phyloP scores from a whole-genome alignment of 306 rosid genomes.

The Sechiopsis laciniata region DNA sequence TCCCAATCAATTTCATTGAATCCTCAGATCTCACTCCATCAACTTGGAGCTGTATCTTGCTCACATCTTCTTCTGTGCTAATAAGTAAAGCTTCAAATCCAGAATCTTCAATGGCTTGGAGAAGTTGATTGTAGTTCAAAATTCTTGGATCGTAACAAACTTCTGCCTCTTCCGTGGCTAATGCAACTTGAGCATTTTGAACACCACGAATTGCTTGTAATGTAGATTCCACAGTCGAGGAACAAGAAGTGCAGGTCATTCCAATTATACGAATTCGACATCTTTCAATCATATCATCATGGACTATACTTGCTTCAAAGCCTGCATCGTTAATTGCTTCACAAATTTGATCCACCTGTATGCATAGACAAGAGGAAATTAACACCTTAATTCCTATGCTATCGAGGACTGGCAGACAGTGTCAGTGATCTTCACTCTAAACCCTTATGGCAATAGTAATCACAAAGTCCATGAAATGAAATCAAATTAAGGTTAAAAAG shows the following conservation, averaged over 20 bases:
- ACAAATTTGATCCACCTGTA: constrained; percentile 59
- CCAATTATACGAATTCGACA: constrained; percentile 60
- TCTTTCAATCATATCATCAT: constrained; percentile 22
- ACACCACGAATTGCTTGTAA: constrained; percentile 49
- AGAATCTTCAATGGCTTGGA: constrained; percentile 46
- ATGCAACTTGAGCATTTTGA: constrained; percentile 57
- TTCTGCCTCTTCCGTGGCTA: constrained; percentile 83
- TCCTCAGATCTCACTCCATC: constrained; percentile 38
- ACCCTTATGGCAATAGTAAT: constrained; percentile 9
- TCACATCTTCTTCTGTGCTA: constrained; percentile 52
- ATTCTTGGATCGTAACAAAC: constrained; percentile 53
- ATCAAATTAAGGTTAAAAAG: neutral
- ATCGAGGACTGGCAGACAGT: neutral
- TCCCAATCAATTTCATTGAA: constrained; percentile 30
- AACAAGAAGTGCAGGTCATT: constrained; percentile 85
- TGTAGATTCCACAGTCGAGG: constrained; percentile 62
- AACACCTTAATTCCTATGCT: neutral
- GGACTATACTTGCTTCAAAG: constrained; percentile 50
- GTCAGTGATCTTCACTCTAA: neutral
- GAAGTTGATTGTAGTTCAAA: constrained; percentile 37
- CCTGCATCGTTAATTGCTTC: constrained; percentile 72
- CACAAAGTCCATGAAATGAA: neutral
- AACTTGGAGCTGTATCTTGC: constrained; percentile 57
- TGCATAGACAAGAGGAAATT: neutral
- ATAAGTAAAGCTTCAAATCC: constrained; percentile 60